A percentile compares a stretch with the other conserved stretches of the same genome.
Evolutionary conservation across 345 rosid species (phyloP).

Genomic region (Gynandropsis gynandra): DNA sequence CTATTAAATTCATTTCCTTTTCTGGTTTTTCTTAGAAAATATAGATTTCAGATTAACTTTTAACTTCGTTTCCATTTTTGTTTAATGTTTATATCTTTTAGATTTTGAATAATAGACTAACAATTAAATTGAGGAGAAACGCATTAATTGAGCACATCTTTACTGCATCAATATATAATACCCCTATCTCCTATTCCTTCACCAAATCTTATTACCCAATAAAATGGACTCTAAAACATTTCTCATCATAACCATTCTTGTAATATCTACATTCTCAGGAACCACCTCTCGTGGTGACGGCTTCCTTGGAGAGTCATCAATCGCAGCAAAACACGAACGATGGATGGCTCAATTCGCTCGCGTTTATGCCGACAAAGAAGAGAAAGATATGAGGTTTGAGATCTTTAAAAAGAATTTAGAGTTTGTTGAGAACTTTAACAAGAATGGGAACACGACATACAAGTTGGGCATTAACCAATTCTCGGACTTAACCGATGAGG

Average conservation of each 20-base stretch:
- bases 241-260: conserved; percentile 13
- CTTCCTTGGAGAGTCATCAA: neutral
- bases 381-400: conserved; percentile 30
- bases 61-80: too few species aligned
- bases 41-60: too few species aligned
- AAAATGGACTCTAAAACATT: conserved; percentile 20
- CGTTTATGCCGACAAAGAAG: conserved; percentile 21
- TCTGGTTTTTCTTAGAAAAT: too few species aligned
- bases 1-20: too few species aligned
- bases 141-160: too few species aligned
- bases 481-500: conserved; percentile 40
- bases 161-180: too few species aligned
- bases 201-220: too few species aligned
- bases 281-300: conserved; percentile 22
- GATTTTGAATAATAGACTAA: too few species aligned
- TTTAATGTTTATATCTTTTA: too few species aligned
- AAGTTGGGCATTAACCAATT: conserved; percentile 35
- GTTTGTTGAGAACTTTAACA: conserved; percentile 33
- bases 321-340: conserved; percentile 26
- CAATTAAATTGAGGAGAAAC: too few species aligned
- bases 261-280: conserved; percentile 16
- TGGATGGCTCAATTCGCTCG: conserved; percentile 31
- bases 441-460: conserved; percentile 21
- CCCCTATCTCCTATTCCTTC: too few species aligned
- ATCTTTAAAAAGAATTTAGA: conserved; percentile 36